Evolutionary conservation across 106 monocot genomes (phyloP), one percentile per base, ranked within the genome.

Genomic region (Apostasia shenzhenica): DNA sequence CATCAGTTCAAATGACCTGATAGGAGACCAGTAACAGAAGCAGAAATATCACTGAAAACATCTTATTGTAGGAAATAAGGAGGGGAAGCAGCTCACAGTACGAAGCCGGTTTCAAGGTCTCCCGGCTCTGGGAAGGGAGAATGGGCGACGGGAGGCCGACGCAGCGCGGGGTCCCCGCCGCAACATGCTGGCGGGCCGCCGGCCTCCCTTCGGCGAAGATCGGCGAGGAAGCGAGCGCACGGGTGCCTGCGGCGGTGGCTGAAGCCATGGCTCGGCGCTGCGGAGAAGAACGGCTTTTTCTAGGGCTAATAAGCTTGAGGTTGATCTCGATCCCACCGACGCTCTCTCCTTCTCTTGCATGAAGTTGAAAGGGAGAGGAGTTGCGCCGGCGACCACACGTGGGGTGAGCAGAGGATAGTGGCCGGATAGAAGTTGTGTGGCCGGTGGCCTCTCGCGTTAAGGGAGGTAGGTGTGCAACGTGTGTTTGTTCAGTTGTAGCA

Each of bases 391-490:
- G 37, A 57, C 57, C 57, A 59, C 26, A 39, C 26, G 59, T 59
- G 37, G 59, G 8, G n/a, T 59, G 8, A 40, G 8, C 37, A 7
- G 8, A 8, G 59, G 59, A 59, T 41, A 59, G 59, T 8, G 1
- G 59, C 8, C 26, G 59, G 59, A 59, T 59, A 59, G 37, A 40
- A 41, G 39, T 59, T 59, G 59, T 59, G 59, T 59, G 59, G 26
- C 59, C 8, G 26, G 26, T 26, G 26, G 26, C 26, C 26, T 26
- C 26, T 26, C 26, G 26, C 26, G 26, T 26, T 26, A 26, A 26
- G 26, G 26, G 26, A 26, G 26, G 26, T 26, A 26, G 26, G 26
- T 26, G 26, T 26, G 26, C 26, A 26, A 26, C 26, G 26, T 26
- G 26, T 26, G 26, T 0, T 26, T 26, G 26, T 26, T 26, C 26